phyloP scores from a whole-genome alignment of 208 protist genomes.

The Kentomonas sorsogonicus region DNA sequence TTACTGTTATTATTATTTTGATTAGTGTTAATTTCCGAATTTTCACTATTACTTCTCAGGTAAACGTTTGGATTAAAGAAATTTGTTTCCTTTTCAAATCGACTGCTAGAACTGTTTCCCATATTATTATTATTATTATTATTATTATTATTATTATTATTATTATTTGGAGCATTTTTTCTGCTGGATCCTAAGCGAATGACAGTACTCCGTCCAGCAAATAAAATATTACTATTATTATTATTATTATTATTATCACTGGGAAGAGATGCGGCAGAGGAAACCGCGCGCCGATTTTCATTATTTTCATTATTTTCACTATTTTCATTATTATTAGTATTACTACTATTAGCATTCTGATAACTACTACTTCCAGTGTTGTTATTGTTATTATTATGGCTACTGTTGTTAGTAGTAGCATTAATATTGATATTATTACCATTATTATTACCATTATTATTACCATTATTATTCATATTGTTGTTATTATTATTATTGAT shows the following conservation, averaged over 20 bases:
- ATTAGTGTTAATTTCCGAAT: background rate
- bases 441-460: slow-evolving; percentile 1
- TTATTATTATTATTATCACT: background rate
- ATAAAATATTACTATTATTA: background rate
- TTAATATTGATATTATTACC: background rate
- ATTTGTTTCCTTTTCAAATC: slow-evolving; percentile 3
- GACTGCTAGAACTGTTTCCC: background rate
- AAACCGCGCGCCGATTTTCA: too few species aligned
- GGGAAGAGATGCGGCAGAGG: too few species aligned
- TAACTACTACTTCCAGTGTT: too few species aligned
- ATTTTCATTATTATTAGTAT: background rate
- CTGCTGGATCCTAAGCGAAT: background rate
- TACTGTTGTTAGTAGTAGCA: background rate
- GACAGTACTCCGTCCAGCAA: background rate
- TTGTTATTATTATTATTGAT: slow-evolving; percentile 2
- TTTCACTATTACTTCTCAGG: background rate
- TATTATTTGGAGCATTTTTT: too few species aligned
- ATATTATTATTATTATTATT: background rate
- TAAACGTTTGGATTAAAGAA: background rate
- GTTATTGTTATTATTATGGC: background rate
- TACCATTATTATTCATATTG: background rate
- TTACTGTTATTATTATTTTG: background rate
- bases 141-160: slow-evolving; percentile 4
- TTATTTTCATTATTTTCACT: too few species aligned
- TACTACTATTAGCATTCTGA: too few species aligned